These are phyloP conservation scores for Dujonia santamariae DNA, from an alignment of 1,139 yeast species.

Conservation along the genomic window DNA sequence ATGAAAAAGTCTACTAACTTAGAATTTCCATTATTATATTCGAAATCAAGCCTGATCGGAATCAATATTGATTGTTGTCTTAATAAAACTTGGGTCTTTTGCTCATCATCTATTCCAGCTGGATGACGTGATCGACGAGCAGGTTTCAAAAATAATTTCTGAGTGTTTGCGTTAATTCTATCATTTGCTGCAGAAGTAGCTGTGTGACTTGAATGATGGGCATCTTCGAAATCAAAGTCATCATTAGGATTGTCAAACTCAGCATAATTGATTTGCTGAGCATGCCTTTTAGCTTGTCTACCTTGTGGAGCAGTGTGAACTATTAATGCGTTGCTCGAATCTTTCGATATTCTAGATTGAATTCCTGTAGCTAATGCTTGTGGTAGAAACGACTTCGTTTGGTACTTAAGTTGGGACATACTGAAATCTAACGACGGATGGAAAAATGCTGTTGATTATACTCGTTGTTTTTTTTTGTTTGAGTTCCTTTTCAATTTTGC, in stretches of 20 bases:
- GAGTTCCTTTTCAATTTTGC: slow-evolving; percentile 1
- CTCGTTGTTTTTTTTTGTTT: not conserved
- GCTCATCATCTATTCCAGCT: slow-evolving; percentile 17
- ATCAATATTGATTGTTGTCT: slow-evolving; percentile 42
- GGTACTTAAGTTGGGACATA: slow-evolving; percentile 15
- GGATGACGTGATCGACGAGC: slow-evolving; percentile 33
- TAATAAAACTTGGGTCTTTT: slow-evolving; percentile 3
- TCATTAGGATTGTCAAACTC: slow-evolving; percentile 59
- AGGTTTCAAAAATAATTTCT: slow-evolving; percentile 30
- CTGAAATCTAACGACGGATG: too few relatives aligned
- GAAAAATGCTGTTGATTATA: not conserved
- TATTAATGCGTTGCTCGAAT: slow-evolving; percentile 59
- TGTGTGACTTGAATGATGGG: slow-evolving; percentile 21
- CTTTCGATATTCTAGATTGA: slow-evolving; percentile 60
- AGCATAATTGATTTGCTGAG: slow-evolving; percentile 77
- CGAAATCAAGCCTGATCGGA: slow-evolving; percentile 78
- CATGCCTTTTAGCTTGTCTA: slow-evolving; percentile 72
- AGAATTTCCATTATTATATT: slow-evolving; percentile 55
- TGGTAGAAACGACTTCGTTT: slow-evolving; percentile 42
- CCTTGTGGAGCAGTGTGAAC: slow-evolving; percentile 68
- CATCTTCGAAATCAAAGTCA: slow-evolving; percentile 65
- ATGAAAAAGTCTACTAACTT: slow-evolving; percentile 77
- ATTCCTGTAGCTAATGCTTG: slow-evolving; percentile 77
- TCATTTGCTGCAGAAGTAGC: slow-evolving; percentile 18
- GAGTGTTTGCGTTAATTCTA: slow-evolving; percentile 26